A percentile compares a stretch with the other conserved stretches of the same genome.
Evolutionary conservation across 805 yeast species (phyloP).

Genomic region (Candida nonsorbophila): DNA sequence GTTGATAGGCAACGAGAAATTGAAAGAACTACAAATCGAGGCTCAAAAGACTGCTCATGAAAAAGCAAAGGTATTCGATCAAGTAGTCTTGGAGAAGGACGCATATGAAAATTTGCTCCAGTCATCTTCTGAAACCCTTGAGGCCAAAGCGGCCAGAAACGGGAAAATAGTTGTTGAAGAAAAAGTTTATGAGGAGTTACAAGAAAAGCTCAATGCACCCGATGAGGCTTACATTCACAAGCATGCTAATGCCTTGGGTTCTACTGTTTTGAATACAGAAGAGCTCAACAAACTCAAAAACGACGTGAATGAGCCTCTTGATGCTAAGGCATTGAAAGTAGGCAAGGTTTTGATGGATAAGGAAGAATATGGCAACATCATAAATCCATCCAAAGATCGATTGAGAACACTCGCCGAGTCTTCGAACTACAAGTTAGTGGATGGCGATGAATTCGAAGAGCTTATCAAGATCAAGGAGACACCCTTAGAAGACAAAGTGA

Average conservation of each 20-base stretch:
- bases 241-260: conserved; percentile 11
- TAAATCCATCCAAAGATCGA: conserved; percentile 6
- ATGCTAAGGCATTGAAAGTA: conserved; percentile 8
- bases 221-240: too few relatives aligned
- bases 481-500: conserved; percentile 1
- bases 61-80: too few relatives aligned
- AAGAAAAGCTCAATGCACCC: too few relatives aligned
- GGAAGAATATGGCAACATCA: conserved; percentile 7
- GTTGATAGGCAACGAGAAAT: too few relatives aligned
- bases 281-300: conserved; percentile 7
- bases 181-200: too few relatives aligned
- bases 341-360: conserved; percentile 12
- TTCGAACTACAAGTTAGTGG: conserved; percentile 8
- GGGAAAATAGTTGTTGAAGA: too few relatives aligned
- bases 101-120: too few relatives aligned
- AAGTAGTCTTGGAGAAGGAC: too few relatives aligned
- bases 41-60: too few relatives aligned
- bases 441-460: conserved; percentile 1
- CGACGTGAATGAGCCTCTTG: conserved; percentile 11
- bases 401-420: conserved; percentile 12
- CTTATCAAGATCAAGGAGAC: neutral
- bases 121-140: too few relatives aligned
- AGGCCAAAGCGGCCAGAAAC: too few relatives aligned
- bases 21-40: too few relatives aligned
- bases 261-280: conserved; percentile 8